These are phyloP conservation scores for Magnolia kwangsiensis DNA, from an alignment of 164 flowering plant species.

Conservation along the genomic window DNA sequence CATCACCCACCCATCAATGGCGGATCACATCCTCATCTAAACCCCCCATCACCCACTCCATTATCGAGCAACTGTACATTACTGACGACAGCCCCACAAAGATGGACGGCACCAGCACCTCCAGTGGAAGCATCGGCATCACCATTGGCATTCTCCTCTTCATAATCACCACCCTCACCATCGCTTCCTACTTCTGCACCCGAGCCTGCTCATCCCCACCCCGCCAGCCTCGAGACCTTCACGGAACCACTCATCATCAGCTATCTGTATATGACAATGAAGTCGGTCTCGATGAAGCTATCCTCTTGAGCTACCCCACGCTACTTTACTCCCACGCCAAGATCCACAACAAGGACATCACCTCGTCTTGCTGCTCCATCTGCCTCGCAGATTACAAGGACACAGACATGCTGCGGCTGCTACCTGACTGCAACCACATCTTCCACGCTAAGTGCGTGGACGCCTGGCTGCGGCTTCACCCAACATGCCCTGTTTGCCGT, in stretches of 20 bases:
- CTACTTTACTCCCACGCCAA: conserved; percentile 55
- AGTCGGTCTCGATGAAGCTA: conserved; percentile 67
- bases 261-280: conserved; percentile 16
- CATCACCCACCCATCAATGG: too few relatives aligned
- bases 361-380: conserved; percentile 55
- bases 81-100: too few relatives aligned
- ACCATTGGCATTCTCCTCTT: conserved; percentile 73
- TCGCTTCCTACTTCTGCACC: conserved; percentile 77
- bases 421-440: conserved; percentile 77
- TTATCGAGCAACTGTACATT: too few relatives aligned
- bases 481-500: conserved; percentile 83
- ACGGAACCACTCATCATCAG: not conserved
- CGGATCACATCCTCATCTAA: too few relatives aligned
- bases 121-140: conserved; percentile 67
- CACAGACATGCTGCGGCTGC: conserved; percentile 46
- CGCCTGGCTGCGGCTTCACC: conserved; percentile 67
- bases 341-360: conserved; percentile 31
- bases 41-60: too few relatives aligned
- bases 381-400: conserved; percentile 75
- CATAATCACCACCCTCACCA: conserved; percentile 72
- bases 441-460: conserved; percentile 74
- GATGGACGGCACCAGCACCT: conserved; percentile 33
- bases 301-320: conserved; percentile 61
- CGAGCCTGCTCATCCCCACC: conserved; percentile 8
- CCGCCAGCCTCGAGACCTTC: not conserved